These are phyloP conservation scores for Plantago lanceolata DNA, from an alignment of 305 asterid species.

Conservation along the genomic window DNA sequence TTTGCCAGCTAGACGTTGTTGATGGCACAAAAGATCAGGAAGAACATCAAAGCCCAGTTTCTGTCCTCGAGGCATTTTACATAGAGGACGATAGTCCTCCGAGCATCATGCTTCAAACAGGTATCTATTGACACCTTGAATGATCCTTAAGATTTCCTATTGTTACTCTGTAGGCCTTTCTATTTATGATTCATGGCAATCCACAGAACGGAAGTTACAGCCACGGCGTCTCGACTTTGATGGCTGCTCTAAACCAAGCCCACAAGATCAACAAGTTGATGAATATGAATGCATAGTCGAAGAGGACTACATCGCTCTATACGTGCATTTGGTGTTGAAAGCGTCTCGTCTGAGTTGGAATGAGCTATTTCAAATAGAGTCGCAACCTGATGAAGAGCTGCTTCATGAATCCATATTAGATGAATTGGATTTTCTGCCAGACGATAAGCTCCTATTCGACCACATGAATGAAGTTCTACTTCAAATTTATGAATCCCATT, in stretches of 20 bases:
- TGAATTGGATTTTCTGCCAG: constrained; percentile 42
- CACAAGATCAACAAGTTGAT: constrained; percentile 25
- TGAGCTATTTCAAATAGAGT: constrained; percentile 33
- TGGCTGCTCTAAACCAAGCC: constrained; percentile 33
- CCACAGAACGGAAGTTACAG: constrained; percentile 38
- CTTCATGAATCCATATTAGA: constrained; percentile 42
- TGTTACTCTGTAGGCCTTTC: neutral
- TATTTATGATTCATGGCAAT: constrained; percentile 19
- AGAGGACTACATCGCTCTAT: constrained; percentile 39
- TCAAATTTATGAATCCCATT: constrained; percentile 34
- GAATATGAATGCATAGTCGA: constrained; percentile 31
- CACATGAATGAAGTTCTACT: constrained; percentile 56
- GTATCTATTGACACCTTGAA: constrained; percentile 31
- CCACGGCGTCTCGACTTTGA: constrained; percentile 60
- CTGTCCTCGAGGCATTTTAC: constrained; percentile 74
- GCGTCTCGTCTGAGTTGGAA: constrained; percentile 50
- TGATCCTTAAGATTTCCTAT: neutral
- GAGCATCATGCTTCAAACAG: constrained; percentile 32
- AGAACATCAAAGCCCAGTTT: constrained; percentile 77
- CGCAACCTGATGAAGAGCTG: constrained; percentile 34
- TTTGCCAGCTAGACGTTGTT: constrained; percentile 26
- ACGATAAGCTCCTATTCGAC: constrained; percentile 62
- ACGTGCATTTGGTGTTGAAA: constrained; percentile 51
- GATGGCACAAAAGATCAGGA: constrained; percentile 45
- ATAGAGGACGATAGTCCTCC: constrained; percentile 56